These are phyloP conservation scores for Sophora flavescens DNA, from an alignment of 306 rosid species.

Conservation along the genomic window DNA sequence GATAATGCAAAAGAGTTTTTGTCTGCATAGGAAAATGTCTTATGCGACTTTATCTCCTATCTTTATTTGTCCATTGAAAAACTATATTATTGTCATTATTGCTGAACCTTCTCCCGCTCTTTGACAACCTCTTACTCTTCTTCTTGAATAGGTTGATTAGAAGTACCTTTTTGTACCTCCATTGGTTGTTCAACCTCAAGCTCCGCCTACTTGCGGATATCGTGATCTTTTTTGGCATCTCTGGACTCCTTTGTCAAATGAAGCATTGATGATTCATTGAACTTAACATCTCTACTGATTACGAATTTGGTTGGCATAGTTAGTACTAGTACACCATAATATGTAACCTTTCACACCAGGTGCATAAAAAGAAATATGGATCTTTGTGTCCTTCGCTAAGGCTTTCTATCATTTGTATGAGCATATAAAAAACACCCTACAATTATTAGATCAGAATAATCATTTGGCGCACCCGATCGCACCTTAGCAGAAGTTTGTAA, in stretches of 20 bases:
- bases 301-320: not conserved
- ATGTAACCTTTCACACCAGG: not conserved
- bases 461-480: not conserved
- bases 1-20: not conserved
- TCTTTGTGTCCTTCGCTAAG: not conserved
- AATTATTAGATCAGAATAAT: not conserved
- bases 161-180: not conserved
- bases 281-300: not conserved
- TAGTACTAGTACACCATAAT: not conserved
- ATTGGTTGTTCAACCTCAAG: not conserved
- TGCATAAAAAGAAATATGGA: not conserved
- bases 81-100: not conserved
- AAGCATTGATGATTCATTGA: not conserved
- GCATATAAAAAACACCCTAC: not conserved
- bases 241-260: not conserved
- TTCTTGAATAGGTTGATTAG: not conserved
- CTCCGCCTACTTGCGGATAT: not conserved
- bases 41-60: not conserved
- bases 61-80: not conserved
- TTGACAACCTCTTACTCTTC: not conserved
- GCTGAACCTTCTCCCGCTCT: not conserved
- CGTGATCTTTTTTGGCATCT: not conserved
- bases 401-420: not conserved
- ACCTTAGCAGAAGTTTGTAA: not conserved
- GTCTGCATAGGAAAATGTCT: not conserved